These are phyloP conservation scores for Saccharum spontaneum DNA, from an alignment of 176 grass and related monocot species.

Conservation along the genomic window DNA sequence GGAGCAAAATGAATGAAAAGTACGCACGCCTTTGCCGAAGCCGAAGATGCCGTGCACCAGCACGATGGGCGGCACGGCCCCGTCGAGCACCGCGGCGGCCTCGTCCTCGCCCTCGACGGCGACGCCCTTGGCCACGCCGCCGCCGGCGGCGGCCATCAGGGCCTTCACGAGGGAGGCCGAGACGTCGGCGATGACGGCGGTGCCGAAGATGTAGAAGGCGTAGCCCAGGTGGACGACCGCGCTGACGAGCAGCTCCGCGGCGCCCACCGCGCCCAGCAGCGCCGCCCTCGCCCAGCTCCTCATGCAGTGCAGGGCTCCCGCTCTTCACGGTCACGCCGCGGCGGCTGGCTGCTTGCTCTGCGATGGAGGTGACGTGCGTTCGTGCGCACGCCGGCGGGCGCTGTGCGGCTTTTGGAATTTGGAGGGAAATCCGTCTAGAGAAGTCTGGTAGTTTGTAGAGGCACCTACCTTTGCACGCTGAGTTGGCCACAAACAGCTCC, in stretches of 20 bases:
- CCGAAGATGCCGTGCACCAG: conserved; percentile 90
- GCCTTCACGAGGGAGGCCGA: conserved; percentile 25
- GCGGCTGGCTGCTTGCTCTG: not conserved
- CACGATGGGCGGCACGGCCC: conserved; percentile 67
- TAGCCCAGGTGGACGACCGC: conserved; percentile 60
- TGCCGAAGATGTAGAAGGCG: conserved; percentile 79
- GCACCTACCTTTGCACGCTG: not conserved
- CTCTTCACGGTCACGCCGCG: not conserved
- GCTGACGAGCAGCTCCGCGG: conserved; percentile 62
- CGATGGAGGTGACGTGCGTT: not conserved
- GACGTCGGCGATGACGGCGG: conserved; percentile 48
- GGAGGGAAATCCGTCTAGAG: conserved; percentile 1
- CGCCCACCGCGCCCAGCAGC: conserved; percentile 28
- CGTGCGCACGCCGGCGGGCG: not conserved
- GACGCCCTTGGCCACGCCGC: not conserved
- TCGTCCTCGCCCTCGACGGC: conserved; percentile 26
- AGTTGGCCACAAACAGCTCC: not conserved
- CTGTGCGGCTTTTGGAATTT: not conserved
- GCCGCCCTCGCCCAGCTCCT: not conserved
- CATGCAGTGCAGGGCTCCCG: not conserved
- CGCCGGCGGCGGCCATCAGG: not conserved
- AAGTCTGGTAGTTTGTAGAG: conserved; percentile 7
- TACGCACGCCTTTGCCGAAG: conserved; percentile 79
- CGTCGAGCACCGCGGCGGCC: conserved; percentile 3
- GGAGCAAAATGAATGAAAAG: too few species aligned